A percentile compares a stretch with the other conserved stretches of the same genome.
Conservation (phyloP, 2,329 filamentous ascomycete species). For the Ceratocystis lukuohia region DNA sequence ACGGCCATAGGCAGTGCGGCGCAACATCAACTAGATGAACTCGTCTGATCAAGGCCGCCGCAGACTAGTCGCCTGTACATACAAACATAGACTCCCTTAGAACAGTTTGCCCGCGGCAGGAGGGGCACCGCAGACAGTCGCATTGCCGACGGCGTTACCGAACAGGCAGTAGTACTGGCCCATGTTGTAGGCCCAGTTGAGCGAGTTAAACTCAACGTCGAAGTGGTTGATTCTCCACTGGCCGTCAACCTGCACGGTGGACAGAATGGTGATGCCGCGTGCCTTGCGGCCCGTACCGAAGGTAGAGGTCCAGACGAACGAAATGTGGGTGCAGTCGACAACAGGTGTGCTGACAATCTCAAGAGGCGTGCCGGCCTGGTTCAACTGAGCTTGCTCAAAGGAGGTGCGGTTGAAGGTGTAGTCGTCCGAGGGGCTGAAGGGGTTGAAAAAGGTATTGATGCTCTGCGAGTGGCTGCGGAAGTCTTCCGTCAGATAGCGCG, state of each 20-base stretch:
- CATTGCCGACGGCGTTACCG: constrained; percentile 15
- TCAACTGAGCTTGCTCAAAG: constrained; percentile 18
- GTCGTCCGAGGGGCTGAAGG: constrained; percentile 14
- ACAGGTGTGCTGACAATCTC: constrained; percentile 14
- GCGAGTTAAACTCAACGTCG: constrained; percentile 21
- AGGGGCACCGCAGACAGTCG: constrained; percentile 17
- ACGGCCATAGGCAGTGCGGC: too few species aligned
- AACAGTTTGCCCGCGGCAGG: not conserved
- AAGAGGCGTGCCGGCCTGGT: constrained; percentile 15
- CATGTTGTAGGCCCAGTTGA: constrained; percentile 20
- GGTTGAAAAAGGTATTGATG: constrained; percentile 21
- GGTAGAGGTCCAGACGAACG: constrained; percentile 20
- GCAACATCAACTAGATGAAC: not conserved
- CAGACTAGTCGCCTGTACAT: not conserved
- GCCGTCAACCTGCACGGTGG: constrained; percentile 20
- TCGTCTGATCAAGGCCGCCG: not conserved
- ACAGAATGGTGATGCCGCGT: constrained; percentile 21
- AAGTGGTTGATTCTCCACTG: constrained; percentile 20
- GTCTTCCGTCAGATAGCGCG: constrained; percentile 19
- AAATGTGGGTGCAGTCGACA: constrained; percentile 18
- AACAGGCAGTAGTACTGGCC: constrained; percentile 21
- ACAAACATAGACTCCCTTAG: not conserved
- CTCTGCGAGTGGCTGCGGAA: constrained; percentile 19
- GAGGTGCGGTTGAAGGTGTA: constrained; percentile 19
- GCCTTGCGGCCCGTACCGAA: constrained; percentile 19